Evolutionary conservation across 2,329 filamentous ascomycete genomes (phyloP), one percentile per base, ranked within the genome.

Genomic region (Cladosporium halotolerans): DNA sequence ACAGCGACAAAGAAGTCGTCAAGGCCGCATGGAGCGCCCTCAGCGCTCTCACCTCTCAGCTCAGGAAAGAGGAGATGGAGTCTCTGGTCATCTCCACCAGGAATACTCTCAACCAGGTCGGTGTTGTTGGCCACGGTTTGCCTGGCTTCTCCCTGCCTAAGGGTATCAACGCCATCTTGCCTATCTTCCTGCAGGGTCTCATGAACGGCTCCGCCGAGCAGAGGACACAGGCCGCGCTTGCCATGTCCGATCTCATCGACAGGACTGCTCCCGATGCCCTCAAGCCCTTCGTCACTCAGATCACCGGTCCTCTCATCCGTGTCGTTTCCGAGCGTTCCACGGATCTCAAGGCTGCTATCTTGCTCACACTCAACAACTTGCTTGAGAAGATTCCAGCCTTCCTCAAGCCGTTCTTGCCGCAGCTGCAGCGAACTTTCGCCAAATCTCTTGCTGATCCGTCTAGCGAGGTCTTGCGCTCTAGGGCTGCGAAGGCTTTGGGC

Each of bases 61-160:
- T 99, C 57, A 86, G 85, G 67, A 99, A 99, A 71, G 95, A 99
- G 68, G 92, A 97, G 72, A 97, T 99, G 93, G 95, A 99, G 67
- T 84, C 86, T 0, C 79, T 99, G 43, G 90, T 96, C 14, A 76
- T 83, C 51, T 93, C 92, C 0, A 96, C 92, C 2, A 80, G 92
- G 55, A 88, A 95, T 70, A 85, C 88, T 1, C 78, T 99, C 52
- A 84, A 88, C 60, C 89, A 92, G 64, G 88, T 97, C 44, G 93
- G 95, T 62, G 88, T 96, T 42, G 76, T 90, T 40, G 93, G 93
- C 28, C 80, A 85, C 39, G 85, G 91, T 64, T 77, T 99, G 44
- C 83, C 90, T 38, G 95, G 93, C 34, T 99, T 99, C 74, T 78
- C 77, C 34, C 76, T 97, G 53, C 93, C 92, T 1, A 99, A 97